Percentiles rank a stretch among this genome's conserved stretches.
These are phyloP conservation scores for Globisporangium paddicum DNA, from an alignment of 352 stramenopile species.

Conservation along the genomic window DNA sequence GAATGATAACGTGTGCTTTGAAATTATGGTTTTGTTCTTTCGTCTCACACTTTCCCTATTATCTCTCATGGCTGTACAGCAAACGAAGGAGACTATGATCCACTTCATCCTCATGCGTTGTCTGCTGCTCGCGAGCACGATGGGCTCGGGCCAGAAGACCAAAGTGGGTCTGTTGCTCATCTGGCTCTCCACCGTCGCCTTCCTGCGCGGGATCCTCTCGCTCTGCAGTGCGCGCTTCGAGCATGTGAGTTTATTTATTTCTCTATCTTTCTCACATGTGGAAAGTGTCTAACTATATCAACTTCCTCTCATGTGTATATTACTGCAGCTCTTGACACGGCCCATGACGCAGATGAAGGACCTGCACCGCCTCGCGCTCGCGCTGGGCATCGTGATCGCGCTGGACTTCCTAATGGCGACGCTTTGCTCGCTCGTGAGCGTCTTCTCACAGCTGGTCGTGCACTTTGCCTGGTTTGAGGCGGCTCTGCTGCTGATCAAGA, in stretches of 20 bases:
- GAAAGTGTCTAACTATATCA: too few relatives aligned
- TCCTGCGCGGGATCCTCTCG: slow-evolving; percentile 56
- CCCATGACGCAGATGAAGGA: slow-evolving; percentile 56
- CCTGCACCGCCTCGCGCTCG: slow-evolving; percentile 48
- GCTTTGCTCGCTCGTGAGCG: slow-evolving; percentile 25
- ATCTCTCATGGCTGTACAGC: slow-evolving; percentile 17
- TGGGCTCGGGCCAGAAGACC: slow-evolving; percentile 33
- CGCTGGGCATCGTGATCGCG: slow-evolving; percentile 29
- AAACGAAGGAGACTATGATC: slow-evolving; percentile 78
- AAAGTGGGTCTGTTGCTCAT: slow-evolving; percentile 50
- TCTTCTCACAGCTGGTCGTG: slow-evolving; percentile 51
- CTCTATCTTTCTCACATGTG: not conserved
- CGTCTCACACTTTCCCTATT: not conserved
- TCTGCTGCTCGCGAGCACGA: slow-evolving; percentile 64
- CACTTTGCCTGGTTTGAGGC: slow-evolving; percentile 78
- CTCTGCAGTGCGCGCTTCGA: slow-evolving; percentile 65
- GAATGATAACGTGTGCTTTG: not conserved
- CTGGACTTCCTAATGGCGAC: slow-evolving; percentile 41
- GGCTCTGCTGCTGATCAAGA: slow-evolving; percentile 58
- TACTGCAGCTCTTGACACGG: slow-evolving; percentile 51
- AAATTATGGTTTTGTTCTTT: too few relatives aligned
- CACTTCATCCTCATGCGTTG: slow-evolving; percentile 73
- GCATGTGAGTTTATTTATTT: slow-evolving; percentile 22
- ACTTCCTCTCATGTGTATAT: slow-evolving; percentile 19
- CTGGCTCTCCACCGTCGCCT: slow-evolving; percentile 58